A percentile compares a stretch with the other conserved stretches of the same genome.
These are phyloP conservation scores for Martensiomyces pterosporus DNA, from an alignment of 192 early-diverging fungal genomes.

Conservation along the genomic window DNA sequence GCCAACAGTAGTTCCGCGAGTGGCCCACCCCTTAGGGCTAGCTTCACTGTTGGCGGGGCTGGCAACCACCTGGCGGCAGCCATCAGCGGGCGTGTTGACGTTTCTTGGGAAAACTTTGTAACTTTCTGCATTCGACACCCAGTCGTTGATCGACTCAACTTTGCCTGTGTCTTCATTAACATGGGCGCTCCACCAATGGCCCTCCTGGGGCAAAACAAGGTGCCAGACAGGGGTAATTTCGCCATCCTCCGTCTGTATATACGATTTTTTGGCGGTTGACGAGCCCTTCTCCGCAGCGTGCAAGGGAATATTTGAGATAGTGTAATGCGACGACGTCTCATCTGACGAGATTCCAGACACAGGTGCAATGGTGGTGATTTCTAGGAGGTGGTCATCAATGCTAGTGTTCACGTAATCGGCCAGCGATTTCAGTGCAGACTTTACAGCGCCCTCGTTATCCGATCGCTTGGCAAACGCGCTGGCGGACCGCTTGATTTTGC, in stretches of 20 bases:
- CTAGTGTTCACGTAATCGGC: constrained; percentile 73
- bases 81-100: constrained; percentile 2
- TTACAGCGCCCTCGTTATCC: neutral
- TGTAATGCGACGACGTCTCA: neutral
- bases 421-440: constrained; percentile 28
- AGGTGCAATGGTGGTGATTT: constrained; percentile 62
- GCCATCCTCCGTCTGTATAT: constrained; percentile 3
- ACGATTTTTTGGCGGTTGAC: neutral
- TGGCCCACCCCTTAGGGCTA: constrained; percentile 86
- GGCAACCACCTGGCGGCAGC: constrained; percentile 47
- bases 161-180: constrained; percentile 27
- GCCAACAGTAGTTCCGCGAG: constrained; percentile 58
- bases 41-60: constrained; percentile 56
- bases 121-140: constrained; percentile 28
- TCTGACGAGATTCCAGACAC: constrained; percentile 55
- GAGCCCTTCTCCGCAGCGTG: neutral
- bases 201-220: constrained; percentile 47
- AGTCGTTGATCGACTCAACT: constrained; percentile 54
- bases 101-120: constrained; percentile 3
- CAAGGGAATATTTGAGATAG: neutral
- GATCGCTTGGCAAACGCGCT: neutral
- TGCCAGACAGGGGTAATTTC: constrained; percentile 52
- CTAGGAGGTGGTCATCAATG: constrained; percentile 58
- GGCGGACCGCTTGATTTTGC: neutral
- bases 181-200: constrained; percentile 47